These are phyloP conservation scores for Begonia fuchsioides DNA, from an alignment of 306 rosid genomes.

Conservation along the genomic window DNA sequence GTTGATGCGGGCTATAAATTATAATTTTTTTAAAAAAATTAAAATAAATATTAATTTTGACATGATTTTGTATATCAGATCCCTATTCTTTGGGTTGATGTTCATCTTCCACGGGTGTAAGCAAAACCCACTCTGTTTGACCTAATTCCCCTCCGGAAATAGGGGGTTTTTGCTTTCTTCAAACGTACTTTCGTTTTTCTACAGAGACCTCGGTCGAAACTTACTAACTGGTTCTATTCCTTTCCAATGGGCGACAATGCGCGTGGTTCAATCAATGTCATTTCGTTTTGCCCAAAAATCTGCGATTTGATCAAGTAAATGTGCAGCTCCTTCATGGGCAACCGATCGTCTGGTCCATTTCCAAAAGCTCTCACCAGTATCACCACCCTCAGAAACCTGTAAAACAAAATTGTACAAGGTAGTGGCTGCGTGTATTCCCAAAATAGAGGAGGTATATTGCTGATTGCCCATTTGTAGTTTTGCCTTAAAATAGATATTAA, in stretches of 20 bases:
- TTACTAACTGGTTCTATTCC: slow-evolving; percentile 56
- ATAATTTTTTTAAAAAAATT: too few species aligned
- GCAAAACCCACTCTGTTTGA: slow-evolving; percentile 5
- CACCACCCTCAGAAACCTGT: slow-evolving; percentile 75
- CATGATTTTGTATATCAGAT: too few species aligned
- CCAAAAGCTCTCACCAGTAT: slow-evolving; percentile 69
- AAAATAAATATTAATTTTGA: too few species aligned
- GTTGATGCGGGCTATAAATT: too few species aligned
- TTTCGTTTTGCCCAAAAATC: slow-evolving; percentile 7
- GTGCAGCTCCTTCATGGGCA: slow-evolving; percentile 81
- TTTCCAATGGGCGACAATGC: slow-evolving; percentile 58
- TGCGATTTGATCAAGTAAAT: slow-evolving; percentile 6
- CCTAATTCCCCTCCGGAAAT: too few species aligned
- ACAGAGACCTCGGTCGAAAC: slow-evolving; percentile 76
- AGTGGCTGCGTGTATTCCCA: too few species aligned
- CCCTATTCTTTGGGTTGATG: too few species aligned
- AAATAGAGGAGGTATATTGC: too few species aligned
- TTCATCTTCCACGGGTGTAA: slow-evolving; percentile 51
- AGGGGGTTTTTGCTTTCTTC: neutral
- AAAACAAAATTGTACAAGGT: too few species aligned
- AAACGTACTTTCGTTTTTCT: slow-evolving; percentile 2
- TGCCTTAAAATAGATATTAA: too few species aligned
- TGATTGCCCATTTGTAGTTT: too few species aligned
- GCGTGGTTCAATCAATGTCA: slow-evolving; percentile 18
- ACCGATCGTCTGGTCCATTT: slow-evolving; percentile 76